A percentile compares a stretch with the other conserved stretches of the same genome.
phyloP scores from a whole-genome alignment of 2,329 filamentous ascomycete species.

The Colletotrichum eremochloae region DNA sequence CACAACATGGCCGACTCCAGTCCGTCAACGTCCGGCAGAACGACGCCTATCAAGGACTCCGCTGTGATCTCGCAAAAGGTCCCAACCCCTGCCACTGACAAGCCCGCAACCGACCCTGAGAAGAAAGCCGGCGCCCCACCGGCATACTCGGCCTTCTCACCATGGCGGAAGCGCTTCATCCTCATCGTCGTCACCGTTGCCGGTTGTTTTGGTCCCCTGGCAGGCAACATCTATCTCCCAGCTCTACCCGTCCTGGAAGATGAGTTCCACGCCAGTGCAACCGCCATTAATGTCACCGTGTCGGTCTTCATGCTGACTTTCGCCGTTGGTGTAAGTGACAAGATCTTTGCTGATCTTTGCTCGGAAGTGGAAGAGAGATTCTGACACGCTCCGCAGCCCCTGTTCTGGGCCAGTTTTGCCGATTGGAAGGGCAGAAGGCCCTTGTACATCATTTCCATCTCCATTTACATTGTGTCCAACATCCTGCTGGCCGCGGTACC shows the following conservation, averaged over 20 bases:
- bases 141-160: conserved; percentile 55
- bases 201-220: conserved; percentile 58
- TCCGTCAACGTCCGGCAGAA: conserved; percentile 23
- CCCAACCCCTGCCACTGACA: not conserved
- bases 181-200: conserved; percentile 55
- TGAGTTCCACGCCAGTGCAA: conserved; percentile 53
- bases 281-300: conserved; percentile 58
- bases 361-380: not conserved
- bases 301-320: conserved; percentile 60
- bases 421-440: conserved; percentile 56
- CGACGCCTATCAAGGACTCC: conserved; percentile 24
- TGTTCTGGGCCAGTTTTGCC: conserved; percentile 57
- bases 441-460: conserved; percentile 56
- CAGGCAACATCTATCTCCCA: conserved; percentile 60
- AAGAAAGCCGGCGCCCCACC: conserved; percentile 29
- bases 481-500: conserved; percentile 55
- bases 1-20: conserved; percentile 26
- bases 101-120: conserved; percentile 39
- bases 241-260: conserved; percentile 53
- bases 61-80: conserved; percentile 1
- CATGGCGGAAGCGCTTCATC: conserved; percentile 53
- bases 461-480: conserved; percentile 56
- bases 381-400: conserved; percentile 47
- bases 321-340: conserved; percentile 51
- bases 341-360: not conserved